Conservation (phyloP, 2,329 filamentous ascomycete species). For the Coniella vitis region DNA sequence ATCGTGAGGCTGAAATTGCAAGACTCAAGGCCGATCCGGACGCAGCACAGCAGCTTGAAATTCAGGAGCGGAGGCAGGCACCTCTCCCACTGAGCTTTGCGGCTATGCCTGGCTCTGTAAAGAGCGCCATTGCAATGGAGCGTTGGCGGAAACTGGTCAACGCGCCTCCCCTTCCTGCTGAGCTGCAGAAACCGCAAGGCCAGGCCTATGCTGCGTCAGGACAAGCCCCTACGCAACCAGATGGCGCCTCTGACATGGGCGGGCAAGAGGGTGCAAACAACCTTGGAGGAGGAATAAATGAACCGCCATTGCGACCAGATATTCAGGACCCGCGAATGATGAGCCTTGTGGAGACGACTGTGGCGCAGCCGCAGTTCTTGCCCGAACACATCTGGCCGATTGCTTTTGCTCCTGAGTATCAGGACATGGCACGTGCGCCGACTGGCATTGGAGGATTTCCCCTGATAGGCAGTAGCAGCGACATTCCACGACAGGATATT, state of each 20-base stretch:
- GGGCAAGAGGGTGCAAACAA: not conserved
- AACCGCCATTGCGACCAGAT: constrained; percentile 10
- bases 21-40: constrained; percentile 41
- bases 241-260: not conserved
- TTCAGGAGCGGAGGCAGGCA: constrained; percentile 38
- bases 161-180: constrained; percentile 19
- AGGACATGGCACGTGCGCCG: constrained; percentile 10
- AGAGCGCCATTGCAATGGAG: constrained; percentile 40
- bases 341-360: constrained; percentile 30
- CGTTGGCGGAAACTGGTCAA: constrained; percentile 45
- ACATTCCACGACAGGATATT: constrained; percentile 19
- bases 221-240: not conserved
- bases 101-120: constrained; percentile 38
- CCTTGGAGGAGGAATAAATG: constrained; percentile 3
- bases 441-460: constrained; percentile 4
- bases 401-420: constrained; percentile 11
- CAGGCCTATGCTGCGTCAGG: not conserved
- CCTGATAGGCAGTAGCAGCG: constrained; percentile 8
- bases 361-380: constrained; percentile 30
- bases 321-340: constrained; percentile 10
- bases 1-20: constrained; percentile 44
- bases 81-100: constrained; percentile 38
- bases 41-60: constrained; percentile 43
- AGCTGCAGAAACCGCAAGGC: not conserved
- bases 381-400: constrained; percentile 30